These are phyloP conservation scores for Alternaria sp. DNA, from an alignment of 2,329 filamentous ascomycete species.

Conservation along the genomic window DNA sequence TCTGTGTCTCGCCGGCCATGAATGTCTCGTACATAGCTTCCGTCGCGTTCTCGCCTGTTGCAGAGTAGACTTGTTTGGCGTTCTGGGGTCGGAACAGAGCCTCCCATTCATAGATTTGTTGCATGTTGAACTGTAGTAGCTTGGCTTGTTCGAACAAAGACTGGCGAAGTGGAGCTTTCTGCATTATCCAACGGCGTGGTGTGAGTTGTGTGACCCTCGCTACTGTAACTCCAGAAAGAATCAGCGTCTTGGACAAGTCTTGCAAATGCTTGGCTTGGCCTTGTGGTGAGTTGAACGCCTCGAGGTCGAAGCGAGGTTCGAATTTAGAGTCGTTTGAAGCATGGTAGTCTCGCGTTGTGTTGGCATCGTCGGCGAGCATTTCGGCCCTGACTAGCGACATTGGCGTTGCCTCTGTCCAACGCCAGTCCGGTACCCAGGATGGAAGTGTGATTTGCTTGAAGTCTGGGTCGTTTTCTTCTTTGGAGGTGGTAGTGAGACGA, in stretches of 20 bases:
- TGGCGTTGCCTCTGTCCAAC: not conserved
- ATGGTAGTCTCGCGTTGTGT: not conserved
- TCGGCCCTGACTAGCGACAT: not conserved
- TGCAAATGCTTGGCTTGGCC: no score
- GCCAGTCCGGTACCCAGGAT: not conserved
- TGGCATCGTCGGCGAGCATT: not conserved
- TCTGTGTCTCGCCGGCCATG: not conserved
- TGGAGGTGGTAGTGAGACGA: not conserved
- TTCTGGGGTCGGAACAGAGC: not conserved
- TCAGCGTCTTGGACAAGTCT: not conserved
- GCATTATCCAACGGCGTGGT: not conserved
- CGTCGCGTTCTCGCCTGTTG: not conserved
- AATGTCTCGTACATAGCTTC: not conserved
- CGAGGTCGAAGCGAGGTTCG: not conserved
- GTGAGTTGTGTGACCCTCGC: not conserved
- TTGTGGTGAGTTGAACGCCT: not conserved
- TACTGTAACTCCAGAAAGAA: not conserved
- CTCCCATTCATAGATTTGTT: not conserved
- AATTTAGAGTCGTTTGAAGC: not conserved
- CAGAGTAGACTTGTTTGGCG: not conserved
- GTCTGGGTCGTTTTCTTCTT: not conserved
- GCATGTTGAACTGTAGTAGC: not conserved
- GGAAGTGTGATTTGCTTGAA: not conserved
- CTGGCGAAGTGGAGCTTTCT: not conserved
- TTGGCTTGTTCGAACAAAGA: not conserved